Percentiles rank a stretch among this genome's conserved stretches.
Evolutionary conservation across 2,329 filamentous ascomycete genomes (phyloP).

Genomic region (Capronia coronata): DNA sequence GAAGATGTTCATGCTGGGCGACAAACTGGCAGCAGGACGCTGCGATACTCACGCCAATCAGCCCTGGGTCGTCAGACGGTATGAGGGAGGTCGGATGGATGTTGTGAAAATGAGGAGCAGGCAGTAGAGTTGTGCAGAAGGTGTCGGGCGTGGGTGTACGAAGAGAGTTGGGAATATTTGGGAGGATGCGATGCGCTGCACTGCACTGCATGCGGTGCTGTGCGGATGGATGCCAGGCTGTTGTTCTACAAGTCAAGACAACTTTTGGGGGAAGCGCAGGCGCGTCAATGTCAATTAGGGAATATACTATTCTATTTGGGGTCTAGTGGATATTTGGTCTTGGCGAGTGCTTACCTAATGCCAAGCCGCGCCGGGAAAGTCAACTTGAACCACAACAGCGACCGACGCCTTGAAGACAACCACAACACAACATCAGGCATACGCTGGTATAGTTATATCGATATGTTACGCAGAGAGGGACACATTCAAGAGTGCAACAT

Average conservation of each 20-base stretch:
- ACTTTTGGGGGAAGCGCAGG: slow-evolving; percentile 15
- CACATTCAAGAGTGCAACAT: too few species aligned
- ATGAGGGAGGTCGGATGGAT: not conserved
- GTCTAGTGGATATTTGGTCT: too few species aligned
- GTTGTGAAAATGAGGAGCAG: not conserved
- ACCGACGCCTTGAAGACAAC: too few species aligned
- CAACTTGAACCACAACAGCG: not conserved
- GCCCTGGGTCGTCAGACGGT: not conserved
- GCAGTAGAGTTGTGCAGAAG: too few species aligned
- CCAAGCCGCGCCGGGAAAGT: not conserved
- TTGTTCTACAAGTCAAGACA: too few species aligned
- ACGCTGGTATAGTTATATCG: too few species aligned
- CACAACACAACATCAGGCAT: too few species aligned
- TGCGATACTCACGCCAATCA: slow-evolving; percentile 5
- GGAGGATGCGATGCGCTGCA: not conserved
- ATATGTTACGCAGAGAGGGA: too few species aligned
- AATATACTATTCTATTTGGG: too few species aligned
- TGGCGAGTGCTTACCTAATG: not conserved
- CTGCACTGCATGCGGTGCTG: too few species aligned
- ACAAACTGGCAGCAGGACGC: slow-evolving; percentile 15
- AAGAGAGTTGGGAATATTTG: too few species aligned
- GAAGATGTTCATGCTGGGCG: slow-evolving; percentile 61
- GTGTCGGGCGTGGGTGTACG: too few species aligned
- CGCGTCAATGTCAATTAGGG: not conserved
- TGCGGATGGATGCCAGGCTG: slow-evolving; percentile 20